phyloP scores from a whole-genome alignment of 169 alveolate genomes.

The Plasmodium blacklocki region DNA sequence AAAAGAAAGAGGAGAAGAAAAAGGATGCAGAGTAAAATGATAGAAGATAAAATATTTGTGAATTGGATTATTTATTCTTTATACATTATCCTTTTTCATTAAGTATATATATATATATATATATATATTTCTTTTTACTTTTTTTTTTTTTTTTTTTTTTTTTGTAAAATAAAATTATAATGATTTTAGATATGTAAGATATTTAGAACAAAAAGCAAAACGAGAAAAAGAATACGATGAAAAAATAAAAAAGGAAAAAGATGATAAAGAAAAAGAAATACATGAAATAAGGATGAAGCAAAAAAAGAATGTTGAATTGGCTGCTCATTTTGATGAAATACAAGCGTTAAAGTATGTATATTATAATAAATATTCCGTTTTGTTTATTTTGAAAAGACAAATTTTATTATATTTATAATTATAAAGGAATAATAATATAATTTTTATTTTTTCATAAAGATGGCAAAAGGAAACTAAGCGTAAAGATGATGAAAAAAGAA shows the following conservation, averaged over 20 bases:
- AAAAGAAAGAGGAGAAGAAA: conserved; percentile 38
- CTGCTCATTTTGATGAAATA: conserved; percentile 67
- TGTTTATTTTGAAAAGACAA: neutral
- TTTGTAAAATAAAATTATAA: neutral
- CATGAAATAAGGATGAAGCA: conserved; percentile 73
- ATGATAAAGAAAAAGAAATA: conserved; percentile 59
- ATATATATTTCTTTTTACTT: too few relatives aligned
- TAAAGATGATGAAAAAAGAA: conserved; percentile 53
- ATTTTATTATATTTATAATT: neutral
- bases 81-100: too few relatives aligned
- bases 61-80: neutral
- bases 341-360: conserved; percentile 52
- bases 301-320: conserved; percentile 59
- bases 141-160: too few relatives aligned
- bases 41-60: neutral
- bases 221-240: conserved; percentile 71
- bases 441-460: conserved; percentile 24
- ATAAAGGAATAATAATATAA: neutral
- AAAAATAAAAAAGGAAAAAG: conserved; percentile 52
- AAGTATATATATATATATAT: too few relatives aligned
- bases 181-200: conserved; percentile 25
- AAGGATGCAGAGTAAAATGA: conserved; percentile 50
- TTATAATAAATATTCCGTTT: too few relatives aligned
- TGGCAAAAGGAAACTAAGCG: conserved; percentile 60
- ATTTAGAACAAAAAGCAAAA: conserved; percentile 45